Conservation (phyloP, 352 stramenopile species). For the Blastocystis sp. region DNA sequence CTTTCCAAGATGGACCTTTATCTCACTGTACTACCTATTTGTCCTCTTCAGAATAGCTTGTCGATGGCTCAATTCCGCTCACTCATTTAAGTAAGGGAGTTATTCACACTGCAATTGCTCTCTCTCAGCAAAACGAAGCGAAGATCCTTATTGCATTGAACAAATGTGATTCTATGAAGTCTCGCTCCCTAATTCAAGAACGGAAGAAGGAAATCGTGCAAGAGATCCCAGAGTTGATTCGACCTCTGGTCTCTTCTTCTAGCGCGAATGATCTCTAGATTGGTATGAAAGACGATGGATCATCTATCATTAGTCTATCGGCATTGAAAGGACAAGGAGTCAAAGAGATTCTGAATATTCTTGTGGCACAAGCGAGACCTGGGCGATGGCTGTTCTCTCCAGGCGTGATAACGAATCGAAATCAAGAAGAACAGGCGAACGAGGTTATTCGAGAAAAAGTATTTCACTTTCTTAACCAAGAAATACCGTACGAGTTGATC, state of each 20-base stretch:
- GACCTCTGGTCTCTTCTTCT: neutral
- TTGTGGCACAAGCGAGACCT: neutral
- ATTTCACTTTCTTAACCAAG: slow-evolving; percentile 52
- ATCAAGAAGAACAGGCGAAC: slow-evolving; percentile 10
- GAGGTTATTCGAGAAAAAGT: slow-evolving; percentile 35
- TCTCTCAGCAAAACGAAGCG: neutral
- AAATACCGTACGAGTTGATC: slow-evolving; percentile 57
- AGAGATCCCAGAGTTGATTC: neutral
- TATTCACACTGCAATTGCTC: slow-evolving; percentile 3
- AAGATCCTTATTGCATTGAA: slow-evolving; percentile 13
- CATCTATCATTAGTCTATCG: neutral
- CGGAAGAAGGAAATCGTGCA: neutral
- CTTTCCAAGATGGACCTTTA: slow-evolving; percentile 1
- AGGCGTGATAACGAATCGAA: slow-evolving; percentile 37
- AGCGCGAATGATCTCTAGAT: neutral
- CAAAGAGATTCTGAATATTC: neutral
- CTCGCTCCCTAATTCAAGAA: neutral
- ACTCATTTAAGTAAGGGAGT: slow-evolving; percentile 36
- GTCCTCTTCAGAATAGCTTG: neutral
- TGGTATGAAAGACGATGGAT: neutral
- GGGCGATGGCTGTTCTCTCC: neutral
- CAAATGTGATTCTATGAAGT: neutral
- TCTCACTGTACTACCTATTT: neutral
- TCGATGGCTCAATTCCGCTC: slow-evolving; percentile 46
- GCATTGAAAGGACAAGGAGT: neutral